Evolutionary conservation across 192 early-diverging fungal genomes (phyloP), one percentile per base, ranked within the genome.

Genomic region (Diversispora epigaea): DNA sequence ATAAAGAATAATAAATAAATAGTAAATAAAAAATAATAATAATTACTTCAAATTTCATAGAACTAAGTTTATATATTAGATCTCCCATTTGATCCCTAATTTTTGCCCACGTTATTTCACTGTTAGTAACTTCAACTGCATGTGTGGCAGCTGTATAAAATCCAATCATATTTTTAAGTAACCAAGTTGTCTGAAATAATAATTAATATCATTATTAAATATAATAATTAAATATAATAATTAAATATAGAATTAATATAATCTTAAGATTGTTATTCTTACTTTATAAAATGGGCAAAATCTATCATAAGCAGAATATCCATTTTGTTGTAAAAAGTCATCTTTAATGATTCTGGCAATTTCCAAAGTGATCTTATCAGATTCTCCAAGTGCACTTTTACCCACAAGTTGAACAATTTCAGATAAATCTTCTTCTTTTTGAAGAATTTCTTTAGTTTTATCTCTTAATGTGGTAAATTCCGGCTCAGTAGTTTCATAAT

Each of bases 371-470:
- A 99, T 98, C 90, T 99, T 99, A 85, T 99, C 98, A 15, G 92
- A 86, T 80, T 99, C 98, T 19, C 93, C 94, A 75, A 82, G 73
- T 5, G 82, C 82, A 15, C 73, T 75, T 61, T 99, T 99, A 78
- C 98, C 98, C 74, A 99, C 98, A 70, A 99, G 87, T 85, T 99
- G 98, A 44, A 99, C 98, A 86, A 99, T 99, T 85, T 99, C 98
- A 5, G 95, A 93, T 79, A 99, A 82, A 76, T 98, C 97, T 82
- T 98, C 96, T 80, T 99, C 98, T 73, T 93, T 92, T 83, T 99
- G 98, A 82, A 99, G 86, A 79, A 99, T 96, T 84, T 99, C 97
- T 82, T 96, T 97, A 79, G 89, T 93, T 85, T 93, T 94, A 60
- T 95, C 96, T 76, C 97, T 91, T 64, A 99, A 87, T 22, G 82